Evolutionary conservation across 108 stramenopile genomes (phyloP), one percentile per base, ranked within the genome.

Genomic region (Fragilariopsis cylindrus): DNA sequence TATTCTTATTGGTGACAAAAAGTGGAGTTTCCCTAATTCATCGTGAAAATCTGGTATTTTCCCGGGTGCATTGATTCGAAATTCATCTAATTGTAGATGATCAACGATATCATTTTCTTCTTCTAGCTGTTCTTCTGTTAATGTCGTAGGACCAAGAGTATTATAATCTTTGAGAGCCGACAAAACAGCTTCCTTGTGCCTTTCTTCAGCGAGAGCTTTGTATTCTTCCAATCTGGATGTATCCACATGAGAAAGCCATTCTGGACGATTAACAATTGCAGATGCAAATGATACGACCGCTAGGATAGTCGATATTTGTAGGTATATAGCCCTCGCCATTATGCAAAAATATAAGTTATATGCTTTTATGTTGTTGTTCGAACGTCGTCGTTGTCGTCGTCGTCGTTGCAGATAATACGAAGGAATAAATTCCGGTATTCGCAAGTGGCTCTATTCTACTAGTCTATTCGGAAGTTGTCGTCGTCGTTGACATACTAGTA

Each of bases 1-100:
- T 83, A 8, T 60, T 42, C 8, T 58, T 19, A n/a, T 70, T 15
- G 47, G 85, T 80, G 55, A 86, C 85, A 67, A 75, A 75, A 6
- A 82, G 64, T 19, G 6, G n/a, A n/a, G 65, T 42, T n/a, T 72
- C 62, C 62, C 62, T 7, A 86, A 69, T 50, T 79, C 73, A 58
- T 78, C 71, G 49, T 41, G 48, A 80, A 86, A 86, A 57, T 86
- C 85, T 3, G 85, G 85, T 9, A 86, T 54, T n/a, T 16, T 62
- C 9, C 72, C 77, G 42, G 39, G 47, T 6, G 77, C 70, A 15
- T 65, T 44, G 52, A 78, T 49, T 8, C 45, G 3, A 39, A 53
- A 69, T 40, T 77, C 69, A 44, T 70, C 68, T 9, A 77, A 54
- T 7, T 69, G 21, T 21, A 69, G 63, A 2, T 52, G 18, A 39